Base-by-base conservation (phyloP, 1,139 yeast genomes). In the Scheffersomyces illinoinensis region DNA sequence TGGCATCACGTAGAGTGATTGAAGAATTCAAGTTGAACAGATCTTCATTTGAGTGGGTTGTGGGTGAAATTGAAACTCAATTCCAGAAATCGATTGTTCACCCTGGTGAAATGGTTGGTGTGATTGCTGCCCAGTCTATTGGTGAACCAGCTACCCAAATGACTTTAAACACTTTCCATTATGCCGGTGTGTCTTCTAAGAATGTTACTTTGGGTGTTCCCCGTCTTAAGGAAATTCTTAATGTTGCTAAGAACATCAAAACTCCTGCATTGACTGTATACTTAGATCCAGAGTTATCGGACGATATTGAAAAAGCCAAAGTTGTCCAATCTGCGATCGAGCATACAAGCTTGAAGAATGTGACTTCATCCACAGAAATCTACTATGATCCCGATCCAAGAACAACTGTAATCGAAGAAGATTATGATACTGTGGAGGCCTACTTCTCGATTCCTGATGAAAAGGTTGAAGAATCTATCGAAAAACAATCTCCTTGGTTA, bases 91-190 rank as follows among this genome's bases (percentile, higher is more conserved):
- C 98, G 4, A 82, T 93, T 70, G 99, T 93, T 55, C 96, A 96
- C 66, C 98, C 99, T 12, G 99, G 99, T 83, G 99, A 95, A 76
- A 95, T 95, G 99, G 99, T 96, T 60, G 99, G 99, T 82, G 98
- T 95, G 58, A 86, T 95, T 71, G 99, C 99, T 58, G 99, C 99
- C 1, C 99, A 95, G 81, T 93, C 98, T 54, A 95, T 95, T 80
- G 99, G 99, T 82, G 99, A 95, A 76, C 99, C 99, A 56, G 99
- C 99, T 33, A 95, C 99, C 33, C 99, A 95, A 78, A 95, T 95
- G 99, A 95, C 99, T 0, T 85, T 95, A 78, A 95, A 95, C 74
- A 95, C 99, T 68, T 96, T 96, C 97, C 99, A 96, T 83, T 96
- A 93, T 83, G 99, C 99, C 43, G 99, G 99, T 90, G 99, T 96